Evolutionary conservation across 1,284 basidiomycete species (phyloP).

Genomic region (Trichosporon faecale): DNA sequence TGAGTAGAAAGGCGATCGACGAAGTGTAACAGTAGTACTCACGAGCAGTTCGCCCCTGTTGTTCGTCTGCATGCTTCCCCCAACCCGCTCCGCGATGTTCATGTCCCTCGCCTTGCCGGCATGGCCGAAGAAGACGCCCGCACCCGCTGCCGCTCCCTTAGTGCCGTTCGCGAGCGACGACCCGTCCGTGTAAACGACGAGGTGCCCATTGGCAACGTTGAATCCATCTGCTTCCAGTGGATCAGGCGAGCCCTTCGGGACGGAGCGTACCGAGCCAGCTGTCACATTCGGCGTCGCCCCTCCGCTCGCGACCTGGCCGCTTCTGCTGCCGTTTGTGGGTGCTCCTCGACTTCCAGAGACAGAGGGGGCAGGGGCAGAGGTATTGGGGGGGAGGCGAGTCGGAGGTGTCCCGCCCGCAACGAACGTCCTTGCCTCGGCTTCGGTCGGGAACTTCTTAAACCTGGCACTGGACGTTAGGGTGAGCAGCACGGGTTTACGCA

Average conservation of each 20-base stretch:
- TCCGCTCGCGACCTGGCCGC: background rate
- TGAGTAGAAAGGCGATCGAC: too few species aligned
- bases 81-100: conserved; percentile 48
- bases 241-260: background rate
- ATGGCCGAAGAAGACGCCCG: conserved; percentile 50
- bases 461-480: conserved; percentile 31
- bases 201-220: conserved; percentile 27
- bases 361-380: background rate
- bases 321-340: background rate
- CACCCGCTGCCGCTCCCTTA: conserved; percentile 40
- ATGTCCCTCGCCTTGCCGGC: conserved; percentile 35
- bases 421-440: conserved; percentile 36
- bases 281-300: background rate
- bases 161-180: conserved; percentile 46
- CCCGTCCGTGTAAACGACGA: conserved; percentile 52
- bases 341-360: background rate
- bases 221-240: conserved; percentile 35
- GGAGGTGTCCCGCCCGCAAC: conserved; percentile 16
- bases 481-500: conserved; percentile 21
- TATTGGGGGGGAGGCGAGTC: background rate
- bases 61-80: conserved; percentile 50
- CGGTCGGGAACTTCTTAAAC: conserved; percentile 47
- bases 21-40: conserved; percentile 12
- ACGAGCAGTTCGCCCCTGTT: conserved; percentile 53
- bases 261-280: background rate